These are phyloP conservation scores for Entamoeba dispar DNA, from an alignment of 208 protist genomes.

Conservation along the genomic window DNA sequence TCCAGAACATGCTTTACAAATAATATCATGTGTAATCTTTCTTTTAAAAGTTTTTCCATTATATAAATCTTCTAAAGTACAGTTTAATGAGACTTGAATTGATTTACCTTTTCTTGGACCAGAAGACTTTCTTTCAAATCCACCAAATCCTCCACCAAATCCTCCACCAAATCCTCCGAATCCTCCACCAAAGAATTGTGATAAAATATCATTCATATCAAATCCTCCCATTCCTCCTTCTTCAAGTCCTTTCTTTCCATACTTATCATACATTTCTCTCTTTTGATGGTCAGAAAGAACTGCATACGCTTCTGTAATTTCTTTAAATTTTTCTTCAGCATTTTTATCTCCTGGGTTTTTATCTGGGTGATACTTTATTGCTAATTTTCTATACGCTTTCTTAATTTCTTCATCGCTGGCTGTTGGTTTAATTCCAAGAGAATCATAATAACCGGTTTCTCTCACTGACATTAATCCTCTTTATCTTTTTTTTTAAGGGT, in stretches of 20 bases:
- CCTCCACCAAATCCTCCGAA: neutral
- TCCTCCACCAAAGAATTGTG: neutral
- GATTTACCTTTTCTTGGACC: neutral
- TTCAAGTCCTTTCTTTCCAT: slow-evolving; percentile 76
- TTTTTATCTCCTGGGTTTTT: slow-evolving; percentile 43
- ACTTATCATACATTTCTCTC: slow-evolving; percentile 77
- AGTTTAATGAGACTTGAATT: neutral
- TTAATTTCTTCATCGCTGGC: slow-evolving; percentile 41
- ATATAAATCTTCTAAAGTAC: neutral
- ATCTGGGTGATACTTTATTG: slow-evolving; percentile 67
- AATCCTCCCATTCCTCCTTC: slow-evolving; percentile 37
- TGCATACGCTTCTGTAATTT: slow-evolving; percentile 79
- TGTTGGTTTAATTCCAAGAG: neutral
- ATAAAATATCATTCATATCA: neutral
- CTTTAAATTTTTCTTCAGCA: slow-evolving; percentile 13
- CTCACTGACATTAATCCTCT: too few species aligned
- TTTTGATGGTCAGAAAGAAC: slow-evolving; percentile 78
- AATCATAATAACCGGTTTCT: neutral
- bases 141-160: neutral
- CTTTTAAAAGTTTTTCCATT: neutral
- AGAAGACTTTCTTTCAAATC: neutral
- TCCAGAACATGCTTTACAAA: neutral
- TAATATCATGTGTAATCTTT: neutral
- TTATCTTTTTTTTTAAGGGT: too few species aligned
- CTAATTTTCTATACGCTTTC: slow-evolving; percentile 63